A percentile compares a stretch with the other conserved stretches of the same genome.
Evolutionary conservation across 2,329 filamentous ascomycete genomes (phyloP).

Genomic region (Coniochaeta hoffmannii): DNA sequence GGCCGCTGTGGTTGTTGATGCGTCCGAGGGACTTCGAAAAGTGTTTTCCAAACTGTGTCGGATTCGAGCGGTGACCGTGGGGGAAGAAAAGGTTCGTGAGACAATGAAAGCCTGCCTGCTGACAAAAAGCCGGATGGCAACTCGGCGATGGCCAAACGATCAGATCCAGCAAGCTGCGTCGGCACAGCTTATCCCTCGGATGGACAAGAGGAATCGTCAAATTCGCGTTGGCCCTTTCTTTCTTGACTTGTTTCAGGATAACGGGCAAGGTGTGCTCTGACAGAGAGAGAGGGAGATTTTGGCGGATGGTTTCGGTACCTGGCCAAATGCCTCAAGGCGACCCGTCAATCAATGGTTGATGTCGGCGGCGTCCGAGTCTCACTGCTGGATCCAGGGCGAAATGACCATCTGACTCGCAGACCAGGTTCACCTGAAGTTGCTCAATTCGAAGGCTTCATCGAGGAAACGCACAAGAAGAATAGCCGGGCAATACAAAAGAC

Average conservation of each 20-base stretch:
- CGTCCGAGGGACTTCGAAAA: not conserved
- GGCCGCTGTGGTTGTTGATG: not conserved
- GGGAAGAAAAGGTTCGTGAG: not conserved
- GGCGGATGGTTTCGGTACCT: not conserved
- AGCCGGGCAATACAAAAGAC: not conserved
- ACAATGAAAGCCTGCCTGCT: not conserved
- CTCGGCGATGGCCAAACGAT: not conserved
- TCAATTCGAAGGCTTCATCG: constrained; percentile 1
- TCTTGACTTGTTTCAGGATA: not conserved
- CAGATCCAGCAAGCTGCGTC: not conserved
- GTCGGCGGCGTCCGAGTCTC: not conserved
- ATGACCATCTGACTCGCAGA: not conserved
- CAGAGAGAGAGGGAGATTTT: not conserved
- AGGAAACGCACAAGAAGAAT: not conserved
- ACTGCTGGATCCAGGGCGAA: not conserved
- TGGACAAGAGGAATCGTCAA: not conserved
- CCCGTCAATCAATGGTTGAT: too few species aligned
- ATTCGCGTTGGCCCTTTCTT: not conserved
- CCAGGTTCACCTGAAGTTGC: not conserved
- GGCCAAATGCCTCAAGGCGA: not conserved
- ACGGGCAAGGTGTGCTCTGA: not conserved
- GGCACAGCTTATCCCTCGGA: not conserved
- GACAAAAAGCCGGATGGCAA: not conserved
- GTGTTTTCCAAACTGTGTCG: not conserved
- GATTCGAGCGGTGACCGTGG: not conserved